Evolutionary conservation across 2,329 filamentous ascomycete species (phyloP).

Genomic region (Beauveria medogensis): DNA sequence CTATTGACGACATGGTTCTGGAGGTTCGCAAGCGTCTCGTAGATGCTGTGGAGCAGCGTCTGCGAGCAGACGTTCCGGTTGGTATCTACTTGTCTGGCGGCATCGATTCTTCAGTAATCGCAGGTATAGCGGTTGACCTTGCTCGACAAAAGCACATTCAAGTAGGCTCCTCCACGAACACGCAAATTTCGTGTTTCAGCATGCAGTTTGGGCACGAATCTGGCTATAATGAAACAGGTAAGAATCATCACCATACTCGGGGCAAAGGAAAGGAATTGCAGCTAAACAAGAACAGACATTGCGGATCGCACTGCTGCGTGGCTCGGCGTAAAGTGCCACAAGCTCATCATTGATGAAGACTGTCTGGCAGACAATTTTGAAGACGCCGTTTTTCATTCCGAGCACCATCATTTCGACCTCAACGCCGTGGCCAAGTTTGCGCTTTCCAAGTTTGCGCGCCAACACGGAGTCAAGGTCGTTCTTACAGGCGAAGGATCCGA

Average conservation of each 20-base stretch:
- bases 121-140: conserved; percentile 47
- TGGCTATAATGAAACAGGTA: not conserved
- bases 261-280: not conserved
- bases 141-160: conserved; percentile 35
- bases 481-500: conserved; percentile 45
- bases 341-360: conserved; percentile 21
- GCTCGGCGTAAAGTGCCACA: conserved; percentile 23
- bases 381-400: conserved; percentile 23
- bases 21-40: conserved; percentile 41
- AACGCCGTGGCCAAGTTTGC: conserved; percentile 44
- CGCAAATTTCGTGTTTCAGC: not conserved
- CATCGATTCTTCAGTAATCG: conserved; percentile 48
- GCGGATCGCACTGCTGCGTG: conserved; percentile 25
- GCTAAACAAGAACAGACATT: conserved; percentile 15
- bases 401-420: conserved; percentile 34
- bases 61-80: conserved; percentile 49
- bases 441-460: conserved; percentile 36
- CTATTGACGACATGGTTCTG: conserved; percentile 40
- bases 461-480: conserved; percentile 44
- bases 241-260: not conserved
- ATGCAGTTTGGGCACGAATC: not conserved
- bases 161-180: not conserved
- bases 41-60: conserved; percentile 42
- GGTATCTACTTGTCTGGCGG: conserved; percentile 51
- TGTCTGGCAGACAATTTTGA: conserved; percentile 23